Percentiles rank a stretch among this genome's conserved stretches.
These are phyloP conservation scores for Terana coerulea DNA, from an alignment of 768 basidiomycete genomes.

Conservation along the genomic window DNA sequence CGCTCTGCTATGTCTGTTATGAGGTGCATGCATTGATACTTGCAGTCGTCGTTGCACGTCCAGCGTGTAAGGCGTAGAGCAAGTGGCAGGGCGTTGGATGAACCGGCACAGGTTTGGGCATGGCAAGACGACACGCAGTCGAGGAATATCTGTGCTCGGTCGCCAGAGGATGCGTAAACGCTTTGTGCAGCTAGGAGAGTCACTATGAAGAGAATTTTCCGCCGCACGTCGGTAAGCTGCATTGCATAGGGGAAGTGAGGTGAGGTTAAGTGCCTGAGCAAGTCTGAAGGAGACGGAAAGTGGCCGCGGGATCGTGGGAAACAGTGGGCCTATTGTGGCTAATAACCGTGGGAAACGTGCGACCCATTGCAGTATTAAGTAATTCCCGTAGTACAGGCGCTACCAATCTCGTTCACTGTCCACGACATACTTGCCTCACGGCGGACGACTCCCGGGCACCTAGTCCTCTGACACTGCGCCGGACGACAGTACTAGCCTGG, in stretches of 20 bases:
- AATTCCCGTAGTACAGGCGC: constrained; percentile 8
- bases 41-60: constrained; percentile 86
- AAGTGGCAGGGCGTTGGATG: constrained; percentile 35
- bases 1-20: constrained; percentile 57
- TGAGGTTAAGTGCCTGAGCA: not conserved
- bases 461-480: not conserved
- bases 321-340: not conserved
- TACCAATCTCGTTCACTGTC: constrained; percentile 10
- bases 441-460: not conserved
- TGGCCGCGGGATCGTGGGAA: not conserved
- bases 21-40: constrained; percentile 83
- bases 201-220: not conserved
- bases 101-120: constrained; percentile 23
- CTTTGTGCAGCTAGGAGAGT: not conserved
- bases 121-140: constrained; percentile 35
- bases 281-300: not conserved
- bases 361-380: constrained; percentile 9
- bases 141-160: constrained; percentile 29
- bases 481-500: not conserved
- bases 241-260: not conserved
- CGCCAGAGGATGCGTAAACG: constrained; percentile 33
- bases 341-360: constrained; percentile 1
- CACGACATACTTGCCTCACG: constrained; percentile 10
- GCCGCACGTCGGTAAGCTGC: not conserved
- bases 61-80: constrained; percentile 70